phyloP scores from a whole-genome alignment of 768 basidiomycete genomes.

The Tremella yokohamensis region DNA sequence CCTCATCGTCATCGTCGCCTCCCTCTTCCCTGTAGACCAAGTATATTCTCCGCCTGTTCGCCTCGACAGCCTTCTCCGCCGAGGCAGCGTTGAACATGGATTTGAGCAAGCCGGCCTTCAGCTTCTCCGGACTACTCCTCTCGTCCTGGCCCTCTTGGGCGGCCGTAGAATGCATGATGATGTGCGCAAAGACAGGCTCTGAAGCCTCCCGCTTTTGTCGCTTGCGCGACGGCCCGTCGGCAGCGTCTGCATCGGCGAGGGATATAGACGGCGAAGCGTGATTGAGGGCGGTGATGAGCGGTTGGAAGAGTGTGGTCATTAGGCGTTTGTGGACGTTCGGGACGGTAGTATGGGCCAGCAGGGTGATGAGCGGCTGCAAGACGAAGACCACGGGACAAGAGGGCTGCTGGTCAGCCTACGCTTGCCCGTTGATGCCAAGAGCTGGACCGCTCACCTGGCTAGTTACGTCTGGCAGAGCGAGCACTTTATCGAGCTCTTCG shows the following conservation, averaged over 20 bases:
- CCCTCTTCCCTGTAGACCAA: conserved; percentile 64
- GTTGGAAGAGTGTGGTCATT: conserved; percentile 64
- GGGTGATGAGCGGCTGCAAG: conserved; percentile 65
- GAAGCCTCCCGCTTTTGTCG: conserved; percentile 47
- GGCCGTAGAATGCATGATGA: conserved; percentile 57
- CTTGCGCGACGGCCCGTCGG: conserved; percentile 44
- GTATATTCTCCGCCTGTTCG: conserved; percentile 81
- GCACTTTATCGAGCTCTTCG: conserved; percentile 72
- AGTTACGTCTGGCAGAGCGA: conserved; percentile 53
- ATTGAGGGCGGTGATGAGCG: conserved; percentile 62
- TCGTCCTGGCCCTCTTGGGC: conserved; percentile 54
- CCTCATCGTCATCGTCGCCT: conserved; percentile 49
- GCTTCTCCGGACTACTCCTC: conserved; percentile 11
- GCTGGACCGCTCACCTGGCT: conserved; percentile 31
- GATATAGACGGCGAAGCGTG: conserved; percentile 28
- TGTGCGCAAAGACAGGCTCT: conserved; percentile 53
- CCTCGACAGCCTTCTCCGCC: conserved; percentile 62
- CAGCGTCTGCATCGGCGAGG: conserved; percentile 27
- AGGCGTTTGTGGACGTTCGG: conserved; percentile 70
- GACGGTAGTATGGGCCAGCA: conserved; percentile 67
- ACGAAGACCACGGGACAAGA: conserved; percentile 60
- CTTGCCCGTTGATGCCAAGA: not conserved
- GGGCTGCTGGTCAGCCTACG: conserved; percentile 18
- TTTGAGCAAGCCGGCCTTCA: conserved; percentile 58
- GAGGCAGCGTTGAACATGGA: conserved; percentile 69